phyloP scores from a whole-genome alignment of 345 rosid genomes.

The Tarenaya hassleriana region DNA sequence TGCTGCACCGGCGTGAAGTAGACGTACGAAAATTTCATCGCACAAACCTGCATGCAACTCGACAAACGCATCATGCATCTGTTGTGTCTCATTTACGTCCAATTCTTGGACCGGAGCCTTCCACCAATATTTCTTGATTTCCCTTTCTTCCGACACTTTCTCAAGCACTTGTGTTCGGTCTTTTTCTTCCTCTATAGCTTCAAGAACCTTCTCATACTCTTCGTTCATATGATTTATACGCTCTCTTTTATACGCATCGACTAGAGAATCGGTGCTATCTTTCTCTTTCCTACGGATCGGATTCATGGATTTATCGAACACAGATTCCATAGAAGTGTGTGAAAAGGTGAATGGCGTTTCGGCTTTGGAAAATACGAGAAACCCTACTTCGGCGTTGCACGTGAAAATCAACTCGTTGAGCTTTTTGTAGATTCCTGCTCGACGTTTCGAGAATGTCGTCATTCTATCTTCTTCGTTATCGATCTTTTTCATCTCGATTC shows the following conservation, averaged over 20 bases:
- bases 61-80: too few relatives aligned
- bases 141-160: not conserved
- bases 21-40: too few relatives aligned
- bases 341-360: slow-evolving; percentile 27
- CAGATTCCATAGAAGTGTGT: slow-evolving; percentile 27
- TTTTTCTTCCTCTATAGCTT: slow-evolving; percentile 14
- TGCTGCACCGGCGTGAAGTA: too few relatives aligned
- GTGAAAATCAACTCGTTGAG: slow-evolving; percentile 28
- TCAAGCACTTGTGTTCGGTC: slow-evolving; percentile 3
- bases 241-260: slow-evolving; percentile 21
- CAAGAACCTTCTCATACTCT: slow-evolving; percentile 2
- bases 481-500: slow-evolving; percentile 19
- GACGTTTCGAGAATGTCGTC: slow-evolving; percentile 32
- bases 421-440: slow-evolving; percentile 33
- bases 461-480: slow-evolving; percentile 15
- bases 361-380: slow-evolving; percentile 24
- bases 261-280: slow-evolving; percentile 14
- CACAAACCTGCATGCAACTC: too few relatives aligned
- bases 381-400: slow-evolving; percentile 20
- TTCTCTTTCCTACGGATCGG: not conserved
- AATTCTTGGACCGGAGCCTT: too few relatives aligned
- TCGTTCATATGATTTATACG: slow-evolving; percentile 21
- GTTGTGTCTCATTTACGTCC: too few relatives aligned
- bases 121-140: too few relatives aligned
- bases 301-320: slow-evolving; percentile 17